A percentile compares a stretch with the other conserved stretches of the same genome.
These are phyloP conservation scores for Tricholomella constricta DNA, from an alignment of 768 basidiomycete genomes.

Conservation along the genomic window DNA sequence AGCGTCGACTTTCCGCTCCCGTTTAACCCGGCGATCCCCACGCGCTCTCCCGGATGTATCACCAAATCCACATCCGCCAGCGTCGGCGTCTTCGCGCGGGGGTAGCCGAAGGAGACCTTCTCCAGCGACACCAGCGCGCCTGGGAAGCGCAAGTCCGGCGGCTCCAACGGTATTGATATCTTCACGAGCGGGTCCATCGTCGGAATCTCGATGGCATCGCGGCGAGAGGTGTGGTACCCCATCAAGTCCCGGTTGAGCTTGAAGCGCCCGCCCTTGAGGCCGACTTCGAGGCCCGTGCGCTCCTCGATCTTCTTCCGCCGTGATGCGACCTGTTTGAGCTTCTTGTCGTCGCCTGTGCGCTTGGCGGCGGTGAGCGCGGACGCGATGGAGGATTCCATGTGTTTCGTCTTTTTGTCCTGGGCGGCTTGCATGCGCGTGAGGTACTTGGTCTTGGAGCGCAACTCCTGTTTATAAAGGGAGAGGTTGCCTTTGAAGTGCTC, in stretches of 20 bases:
- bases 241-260: slow-evolving; percentile 57
- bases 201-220: slow-evolving; percentile 43
- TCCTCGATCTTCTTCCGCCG: slow-evolving; percentile 58
- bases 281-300: slow-evolving; percentile 39
- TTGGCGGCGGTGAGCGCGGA: slow-evolving; percentile 51
- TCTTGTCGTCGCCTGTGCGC: slow-evolving; percentile 63
- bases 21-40: slow-evolving; percentile 33
- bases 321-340: slow-evolving; percentile 50
- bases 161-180: slow-evolving; percentile 30
- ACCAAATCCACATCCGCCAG: slow-evolving; percentile 22
- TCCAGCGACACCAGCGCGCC: slow-evolving; percentile 25
- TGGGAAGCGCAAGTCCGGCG: slow-evolving; percentile 27
- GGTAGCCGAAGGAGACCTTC: slow-evolving; percentile 25
- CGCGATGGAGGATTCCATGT: slow-evolving; percentile 57
- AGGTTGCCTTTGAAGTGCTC: slow-evolving; percentile 60
- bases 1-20: slow-evolving; percentile 51
- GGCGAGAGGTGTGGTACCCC: slow-evolving; percentile 40
- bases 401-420: slow-evolving; percentile 36
- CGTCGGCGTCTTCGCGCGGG: slow-evolving; percentile 19
- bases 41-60: slow-evolving; percentile 27
- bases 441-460: slow-evolving; percentile 46
- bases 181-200: slow-evolving; percentile 37
- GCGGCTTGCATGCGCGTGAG: slow-evolving; percentile 45
- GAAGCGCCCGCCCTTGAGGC: slow-evolving; percentile 47
- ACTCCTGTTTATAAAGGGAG: slow-evolving; percentile 48